These are phyloP conservation scores for Sedum album DNA, from an alignment of 164 flowering plant genomes.

Conservation along the genomic window DNA sequence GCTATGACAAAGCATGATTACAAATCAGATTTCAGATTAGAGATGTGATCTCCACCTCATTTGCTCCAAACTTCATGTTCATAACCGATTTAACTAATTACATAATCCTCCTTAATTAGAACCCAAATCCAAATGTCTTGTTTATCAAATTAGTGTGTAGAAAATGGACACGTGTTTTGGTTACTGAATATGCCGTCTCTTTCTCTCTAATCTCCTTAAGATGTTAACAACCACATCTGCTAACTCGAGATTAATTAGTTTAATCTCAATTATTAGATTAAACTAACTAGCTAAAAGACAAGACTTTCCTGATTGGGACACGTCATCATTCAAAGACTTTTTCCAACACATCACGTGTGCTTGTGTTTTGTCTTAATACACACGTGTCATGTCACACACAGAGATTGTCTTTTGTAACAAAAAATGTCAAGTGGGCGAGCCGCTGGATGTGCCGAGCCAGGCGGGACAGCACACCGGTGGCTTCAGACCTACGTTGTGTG, in stretches of 20 bases:
- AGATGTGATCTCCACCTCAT: neutral
- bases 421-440: neutral
- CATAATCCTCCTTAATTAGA: neutral
- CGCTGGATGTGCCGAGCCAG: neutral
- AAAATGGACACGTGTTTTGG: neutral
- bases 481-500: neutral
- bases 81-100: neutral
- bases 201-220: neutral
- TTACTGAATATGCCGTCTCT: neutral
- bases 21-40: slow-evolving; percentile 1
- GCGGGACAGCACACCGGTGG: neutral
- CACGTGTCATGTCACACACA: neutral
- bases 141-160: neutral
- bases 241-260: neutral
- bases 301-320: neutral
- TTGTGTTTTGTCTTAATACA: too few relatives aligned
- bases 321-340: neutral
- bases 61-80: neutral
- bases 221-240: neutral
- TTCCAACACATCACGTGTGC: neutral
- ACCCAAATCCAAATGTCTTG: neutral
- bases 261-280: neutral
- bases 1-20: neutral
- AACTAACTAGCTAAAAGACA: neutral
- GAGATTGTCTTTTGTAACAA: neutral